Base-by-base conservation (phyloP, 306 rosid species). In the Sphenostylis stenocarpa region DNA sequence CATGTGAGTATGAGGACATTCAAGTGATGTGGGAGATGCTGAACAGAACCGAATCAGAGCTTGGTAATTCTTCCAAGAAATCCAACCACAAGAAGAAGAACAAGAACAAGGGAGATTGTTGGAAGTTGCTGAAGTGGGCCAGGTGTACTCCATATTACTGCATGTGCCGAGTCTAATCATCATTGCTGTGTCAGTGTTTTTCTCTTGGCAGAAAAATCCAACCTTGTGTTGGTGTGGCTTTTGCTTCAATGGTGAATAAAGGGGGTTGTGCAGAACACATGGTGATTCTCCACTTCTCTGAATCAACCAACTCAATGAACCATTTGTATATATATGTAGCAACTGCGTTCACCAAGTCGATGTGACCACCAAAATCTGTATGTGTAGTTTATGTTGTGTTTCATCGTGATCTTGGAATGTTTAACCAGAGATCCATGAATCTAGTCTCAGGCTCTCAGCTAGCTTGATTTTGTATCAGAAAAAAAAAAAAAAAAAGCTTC, bases 21-120 rank as follows among this genome's bases (percentile, higher is more conserved):
- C 93, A 73, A 13, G 90, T 91, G 71, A 90, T 91, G 98, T 94
- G 98, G 98, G 92, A 89, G 74, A 94, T 94, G 77, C 85, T 91
- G 76, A 84, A 84, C 48, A 80, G 83, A 81, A 87, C 76, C 13
- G 90, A 90, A 70, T 67, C 84, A 9, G 85, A 90, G 73, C 28
- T 36, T 0, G 62, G 43, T 47, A 63, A 52, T 26, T 62, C 78
- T 58, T 71, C 84, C 2, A 38, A 38, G 43, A 38, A 38, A 38
- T 34, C 38, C 8, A 41, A 41, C 47, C 11, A 41, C 16, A 33
- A 33, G 7, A 33, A 33, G 4, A 41, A 41, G 12, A 41, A 82
- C 74, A 88, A 82, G 60, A 87, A 38, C 11, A 38, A 77, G 80
- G 65, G 74, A 31, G 52, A 53, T 1, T 43, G 75, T 1, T 82